Evolutionary conservation across 2,329 filamentous ascomycete species (phyloP), one percentile per base, ranked within the genome.

Genomic region (Rutstroemia sp.): DNA sequence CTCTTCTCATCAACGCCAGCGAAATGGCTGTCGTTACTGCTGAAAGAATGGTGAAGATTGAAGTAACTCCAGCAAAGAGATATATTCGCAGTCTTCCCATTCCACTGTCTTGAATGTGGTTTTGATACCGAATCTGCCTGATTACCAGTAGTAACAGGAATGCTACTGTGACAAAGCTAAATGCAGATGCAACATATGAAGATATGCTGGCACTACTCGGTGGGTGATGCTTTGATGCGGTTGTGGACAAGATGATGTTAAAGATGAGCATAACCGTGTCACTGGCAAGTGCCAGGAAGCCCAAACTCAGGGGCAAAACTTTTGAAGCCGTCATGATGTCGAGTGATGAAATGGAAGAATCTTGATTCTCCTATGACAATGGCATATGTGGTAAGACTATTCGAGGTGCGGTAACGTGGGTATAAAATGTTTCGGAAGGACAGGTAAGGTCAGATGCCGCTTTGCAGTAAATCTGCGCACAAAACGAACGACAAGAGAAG

Each of bases 221-320:
- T 8, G 61, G 57, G 2, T 58, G 48, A 34, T 57, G 44, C 38
- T 51, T 59, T 39, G 62, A 59, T 16, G 68, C 56, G 21, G 57
- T 59, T 48, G 62, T 49, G 7, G 67, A 63, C 46, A 69, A 67
- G 38, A 67, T 61, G 47, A 70, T 60, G 41, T 67, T 61, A 48
- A 69, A 65, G 12, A 60, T 65, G 27, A 69, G 57, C 60, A 67
- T 59, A 10, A 59, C 63, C 39, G 62, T 53, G 19, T 58, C 62
- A 57, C 67, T 68, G 48, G 59, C 60, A 39, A 65, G 57, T 17
- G 67, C 65, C 47, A 68, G 48, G 51, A 60, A 61, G 27, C 67
- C 66, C 21, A 70, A 58, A 52, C 54, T 59, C 44, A 68, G 25
- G 46, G 60, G 60, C 41, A 68, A 55, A 27, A 48, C 58, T 44